phyloP scores from a whole-genome alignment of 2,329 filamentous ascomycete genomes.

The Xylariaceae sp. region DNA sequence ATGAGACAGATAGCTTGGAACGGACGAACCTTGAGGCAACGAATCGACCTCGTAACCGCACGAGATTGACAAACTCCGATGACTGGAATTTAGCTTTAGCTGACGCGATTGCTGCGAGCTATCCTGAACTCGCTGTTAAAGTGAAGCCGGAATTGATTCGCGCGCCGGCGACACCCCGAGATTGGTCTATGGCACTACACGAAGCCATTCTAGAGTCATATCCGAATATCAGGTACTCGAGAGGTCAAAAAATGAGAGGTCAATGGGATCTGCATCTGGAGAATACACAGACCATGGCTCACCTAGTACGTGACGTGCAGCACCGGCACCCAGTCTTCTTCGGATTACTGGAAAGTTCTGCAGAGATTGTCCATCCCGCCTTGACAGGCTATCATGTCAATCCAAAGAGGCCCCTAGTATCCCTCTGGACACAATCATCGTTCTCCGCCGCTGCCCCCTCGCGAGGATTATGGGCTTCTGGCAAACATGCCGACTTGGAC shows the following conservation, averaged over 20 bases:
- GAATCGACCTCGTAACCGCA: no score
- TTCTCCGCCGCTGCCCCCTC: background rate
- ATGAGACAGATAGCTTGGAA: no score
- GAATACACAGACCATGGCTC: conserved; percentile 17
- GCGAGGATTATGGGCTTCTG: conserved; percentile 8
- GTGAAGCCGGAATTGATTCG: conserved; percentile 19
- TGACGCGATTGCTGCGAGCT: conserved; percentile 30
- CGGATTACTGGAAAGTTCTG: conserved; percentile 19
- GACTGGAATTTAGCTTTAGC: conserved; percentile 36
- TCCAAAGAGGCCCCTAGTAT: background rate
- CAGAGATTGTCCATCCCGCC: conserved; percentile 29
- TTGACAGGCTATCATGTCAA: conserved; percentile 9
- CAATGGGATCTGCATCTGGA: conserved; percentile 23
- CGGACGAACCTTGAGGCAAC: no score
- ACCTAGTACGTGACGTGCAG: conserved; percentile 18
- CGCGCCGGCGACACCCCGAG: conserved; percentile 19
- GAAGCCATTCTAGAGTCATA: conserved; percentile 33
- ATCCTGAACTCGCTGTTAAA: conserved; percentile 17
- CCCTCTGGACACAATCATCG: conserved; percentile 11
- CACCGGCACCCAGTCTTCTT: conserved; percentile 33
- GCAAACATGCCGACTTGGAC: background rate
- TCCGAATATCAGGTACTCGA: conserved; percentile 20
- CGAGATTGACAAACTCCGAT: conserved; percentile 16
- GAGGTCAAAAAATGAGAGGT: conserved; percentile 17
- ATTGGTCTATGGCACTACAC: conserved; percentile 37